Evolutionary conservation across 2,329 filamentous ascomycete species (phyloP), one percentile per base, ranked within the genome.

Genomic region (Aulographum hederae): DNA sequence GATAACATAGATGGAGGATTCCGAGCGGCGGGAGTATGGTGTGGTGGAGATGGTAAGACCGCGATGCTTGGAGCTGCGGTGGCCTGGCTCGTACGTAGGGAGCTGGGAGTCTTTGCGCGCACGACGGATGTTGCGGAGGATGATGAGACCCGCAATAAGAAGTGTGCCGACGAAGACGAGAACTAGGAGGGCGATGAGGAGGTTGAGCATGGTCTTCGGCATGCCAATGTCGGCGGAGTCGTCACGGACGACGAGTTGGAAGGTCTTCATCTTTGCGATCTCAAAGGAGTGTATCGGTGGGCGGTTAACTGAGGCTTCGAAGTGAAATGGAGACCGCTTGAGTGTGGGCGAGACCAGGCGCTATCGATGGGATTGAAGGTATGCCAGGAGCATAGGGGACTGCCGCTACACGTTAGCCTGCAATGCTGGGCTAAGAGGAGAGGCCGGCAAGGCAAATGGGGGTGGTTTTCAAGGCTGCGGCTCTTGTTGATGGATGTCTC

Each of bases 131-230:
- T 75, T 73, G 50, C 80, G 78, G 42, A 94, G 60, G 47, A 81
- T 54, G 41, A 86, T 60, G 31, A 94, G 70, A 18, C 66, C 59
- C 35, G 69, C 73, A 32, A 77, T 61, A 35, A 84, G 62, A 30
- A 74, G 48, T 18, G 92, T 62, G 37, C 67, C 73, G 44, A 86
- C 54, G 43, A 91, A 69, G 43, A 86, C 60, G 28, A 98, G 63
- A 39, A 75, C 73, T 43, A 95, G 63, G 34, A 95, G 67, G 36
- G 71, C 67, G 44, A 92, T 78, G 50, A 93, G 61, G 27, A 92
- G 69, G 48, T 81, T 73, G 51, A 85, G 63, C 58, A 78, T 73
- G 28, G 67, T 65, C 23, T 58, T 56, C 38, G 62, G 69, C 42
- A 78, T 60, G 43, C 60, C 57, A 36, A 56, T 56, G 43, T 54